Evolutionary conservation across 2,329 filamentous ascomycete species (phyloP), one percentile per base, ranked within the genome.

Genomic region (Ophiostoma piceae): DNA sequence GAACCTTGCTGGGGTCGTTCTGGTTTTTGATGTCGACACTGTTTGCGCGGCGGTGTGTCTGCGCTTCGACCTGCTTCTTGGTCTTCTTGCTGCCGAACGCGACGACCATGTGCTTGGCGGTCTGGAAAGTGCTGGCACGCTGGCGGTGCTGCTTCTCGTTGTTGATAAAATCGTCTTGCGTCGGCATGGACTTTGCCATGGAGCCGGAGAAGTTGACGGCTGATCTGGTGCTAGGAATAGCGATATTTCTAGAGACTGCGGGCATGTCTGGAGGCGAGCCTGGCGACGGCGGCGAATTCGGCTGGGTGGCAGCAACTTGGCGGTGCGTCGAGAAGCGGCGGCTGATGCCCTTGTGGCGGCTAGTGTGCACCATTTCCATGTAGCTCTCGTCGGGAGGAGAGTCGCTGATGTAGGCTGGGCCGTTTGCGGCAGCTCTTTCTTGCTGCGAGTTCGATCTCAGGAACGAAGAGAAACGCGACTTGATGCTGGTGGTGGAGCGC

Each of bases 231-330:
- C 62, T 32, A 8, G 64, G 64, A 9, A 41, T 62, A 14, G 64
- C 69, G 62, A 71, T 69, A 69, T 74, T 70, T 37, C 71, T 75
- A 16, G 76, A 71, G 12, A 76, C 72, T 57, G 78, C 73, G 12
- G 78, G 75, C 79, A 82, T 82, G 71, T 82, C 80, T 66, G 80
- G 79, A 26, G 73, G 72, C 16, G 81, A 82, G 64, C 78, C 78
- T 6, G 84, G 84, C 26, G 84, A 85, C 1, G 84, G 83, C 5
- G 84, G 83, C 8, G 83, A 82, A 72, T 81, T 83, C 22, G 82
- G 83, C 67, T 81, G 82, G 26, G 80, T 83, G 14, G 81, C 82
- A 57, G 78, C 78, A 22, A 82, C 82, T 41, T 78, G 82, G 67
- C 80, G 80, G 73, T 81, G 78, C 77, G 82, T 79, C 2, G 83